phyloP scores from a whole-genome alignment of 2,329 filamentous ascomycete genomes.

The Chaetoscypha palmicola region DNA sequence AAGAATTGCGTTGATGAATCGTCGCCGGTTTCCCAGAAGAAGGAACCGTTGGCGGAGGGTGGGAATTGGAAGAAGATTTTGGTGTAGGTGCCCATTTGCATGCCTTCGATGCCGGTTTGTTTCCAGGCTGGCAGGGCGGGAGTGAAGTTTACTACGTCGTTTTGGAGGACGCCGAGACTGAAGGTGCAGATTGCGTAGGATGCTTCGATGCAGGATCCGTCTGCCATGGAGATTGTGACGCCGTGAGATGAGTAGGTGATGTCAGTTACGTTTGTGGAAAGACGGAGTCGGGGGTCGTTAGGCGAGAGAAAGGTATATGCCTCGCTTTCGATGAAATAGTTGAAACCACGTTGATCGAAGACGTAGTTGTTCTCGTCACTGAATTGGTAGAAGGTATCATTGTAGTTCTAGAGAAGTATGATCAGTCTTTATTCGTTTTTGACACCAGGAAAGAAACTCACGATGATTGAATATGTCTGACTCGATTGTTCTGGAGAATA shows the following conservation, averaged over 20 bases:
- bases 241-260: slow-evolving; percentile 44
- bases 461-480: slow-evolving; percentile 22
- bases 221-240: slow-evolving; percentile 45
- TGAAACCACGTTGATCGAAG: slow-evolving; percentile 55
- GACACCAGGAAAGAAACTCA: slow-evolving; percentile 6
- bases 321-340: slow-evolving; percentile 48
- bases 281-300: slow-evolving; percentile 49
- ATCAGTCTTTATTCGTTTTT: not conserved
- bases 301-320: slow-evolving; percentile 48
- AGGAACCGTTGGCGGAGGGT: slow-evolving; percentile 35
- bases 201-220: slow-evolving; percentile 48
- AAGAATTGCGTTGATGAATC: slow-evolving; percentile 41
- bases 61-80: slow-evolving; percentile 65
- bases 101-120: slow-evolving; percentile 52
- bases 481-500: slow-evolving; percentile 38
- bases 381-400: slow-evolving; percentile 56
- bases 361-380: slow-evolving; percentile 56
- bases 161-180: slow-evolving; percentile 60
- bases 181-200: slow-evolving; percentile 61
- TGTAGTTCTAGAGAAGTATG: slow-evolving; percentile 33
- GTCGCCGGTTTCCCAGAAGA: slow-evolving; percentile 53
- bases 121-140: slow-evolving; percentile 60
- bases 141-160: slow-evolving; percentile 49
- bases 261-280: slow-evolving; percentile 50
- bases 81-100: slow-evolving; percentile 65